Conservation (phyloP, 768 basidiomycete genomes). For the Ramaria sp. region DNA sequence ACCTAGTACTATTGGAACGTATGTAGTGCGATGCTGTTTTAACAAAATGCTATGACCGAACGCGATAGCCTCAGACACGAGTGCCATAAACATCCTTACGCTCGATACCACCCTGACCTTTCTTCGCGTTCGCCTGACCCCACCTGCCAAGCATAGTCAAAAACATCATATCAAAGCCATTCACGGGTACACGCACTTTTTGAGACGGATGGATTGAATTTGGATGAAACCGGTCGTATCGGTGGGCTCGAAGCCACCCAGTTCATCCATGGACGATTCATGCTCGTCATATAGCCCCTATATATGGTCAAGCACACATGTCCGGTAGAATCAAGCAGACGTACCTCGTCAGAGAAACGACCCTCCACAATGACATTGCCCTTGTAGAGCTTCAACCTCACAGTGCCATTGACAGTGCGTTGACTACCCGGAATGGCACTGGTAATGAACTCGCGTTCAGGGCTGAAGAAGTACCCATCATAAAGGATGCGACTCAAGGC, state of each 20-base stretch:
- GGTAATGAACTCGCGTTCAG: slow-evolving; percentile 92
- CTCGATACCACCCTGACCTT: slow-evolving; percentile 69
- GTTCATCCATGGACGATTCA: slow-evolving; percentile 96
- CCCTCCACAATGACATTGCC: slow-evolving; percentile 95
- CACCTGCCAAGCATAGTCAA: slow-evolving; percentile 37
- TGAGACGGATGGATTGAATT: slow-evolving; percentile 95
- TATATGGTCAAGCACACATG: not conserved
- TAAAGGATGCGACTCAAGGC: slow-evolving; percentile 87
- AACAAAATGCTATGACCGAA: not conserved
- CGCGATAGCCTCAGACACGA: slow-evolving; percentile 26
- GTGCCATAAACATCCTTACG: slow-evolving; percentile 73
- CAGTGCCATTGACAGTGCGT: slow-evolving; percentile 90
- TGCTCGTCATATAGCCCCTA: slow-evolving; percentile 92
- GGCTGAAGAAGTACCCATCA: slow-evolving; percentile 99
- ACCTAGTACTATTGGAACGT: not conserved
- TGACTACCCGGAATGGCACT: slow-evolving; percentile 89
- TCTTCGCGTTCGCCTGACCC: slow-evolving; percentile 80
- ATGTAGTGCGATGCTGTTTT: not conserved
- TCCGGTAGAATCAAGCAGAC: slow-evolving; percentile 12
- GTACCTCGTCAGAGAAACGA: slow-evolving; percentile 74
- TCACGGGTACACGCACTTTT: slow-evolving; percentile 55
- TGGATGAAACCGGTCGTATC: slow-evolving; percentile 95
- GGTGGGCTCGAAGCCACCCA: slow-evolving; percentile 95
- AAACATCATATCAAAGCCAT: not conserved
- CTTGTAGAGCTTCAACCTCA: slow-evolving; percentile 87